phyloP scores from a whole-genome alignment of 306 rosid genomes.

The Lathyrus tuberosus region DNA sequence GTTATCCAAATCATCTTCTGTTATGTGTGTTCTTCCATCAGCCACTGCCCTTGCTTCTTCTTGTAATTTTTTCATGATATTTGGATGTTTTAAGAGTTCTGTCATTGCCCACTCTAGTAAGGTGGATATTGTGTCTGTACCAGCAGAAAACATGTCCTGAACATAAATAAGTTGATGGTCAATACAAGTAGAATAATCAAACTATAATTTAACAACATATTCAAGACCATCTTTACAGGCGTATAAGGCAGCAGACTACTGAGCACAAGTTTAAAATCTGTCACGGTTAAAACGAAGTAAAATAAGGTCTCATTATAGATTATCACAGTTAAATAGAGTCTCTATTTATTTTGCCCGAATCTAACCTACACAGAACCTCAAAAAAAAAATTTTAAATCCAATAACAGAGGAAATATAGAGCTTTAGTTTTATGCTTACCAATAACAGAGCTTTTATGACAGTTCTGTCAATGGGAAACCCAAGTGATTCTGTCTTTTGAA shows the following conservation, averaged over 20 bases:
- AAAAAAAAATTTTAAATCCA: no score
- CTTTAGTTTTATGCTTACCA: background rate
- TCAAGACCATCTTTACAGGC: no score
- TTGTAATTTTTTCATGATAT: conserved; percentile 44
- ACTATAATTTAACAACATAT: background rate
- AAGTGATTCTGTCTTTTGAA: conserved; percentile 35
- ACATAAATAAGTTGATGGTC: background rate
- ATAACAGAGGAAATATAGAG: background rate
- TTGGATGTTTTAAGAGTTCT: conserved; percentile 46
- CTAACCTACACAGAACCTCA: no score
- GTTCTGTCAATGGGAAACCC: conserved; percentile 52
- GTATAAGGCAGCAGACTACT: no score
- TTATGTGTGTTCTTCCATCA: conserved; percentile 30
- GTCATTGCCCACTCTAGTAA: conserved; percentile 44
- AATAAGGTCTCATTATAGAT: no score
- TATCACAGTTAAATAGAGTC: no score
- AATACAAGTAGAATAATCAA: background rate
- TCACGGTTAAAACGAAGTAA: no score
- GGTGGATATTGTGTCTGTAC: conserved; percentile 54
- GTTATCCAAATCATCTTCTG: conserved; percentile 44
- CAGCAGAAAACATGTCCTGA: conserved; percentile 47
- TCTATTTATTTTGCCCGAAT: no score
- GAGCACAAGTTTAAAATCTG: no score
- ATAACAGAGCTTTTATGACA: conserved; percentile 51
- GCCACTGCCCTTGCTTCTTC: conserved; percentile 39